Conservation (phyloP, 2,329 filamentous ascomycete genomes). For the Geosmithia morbida region DNA sequence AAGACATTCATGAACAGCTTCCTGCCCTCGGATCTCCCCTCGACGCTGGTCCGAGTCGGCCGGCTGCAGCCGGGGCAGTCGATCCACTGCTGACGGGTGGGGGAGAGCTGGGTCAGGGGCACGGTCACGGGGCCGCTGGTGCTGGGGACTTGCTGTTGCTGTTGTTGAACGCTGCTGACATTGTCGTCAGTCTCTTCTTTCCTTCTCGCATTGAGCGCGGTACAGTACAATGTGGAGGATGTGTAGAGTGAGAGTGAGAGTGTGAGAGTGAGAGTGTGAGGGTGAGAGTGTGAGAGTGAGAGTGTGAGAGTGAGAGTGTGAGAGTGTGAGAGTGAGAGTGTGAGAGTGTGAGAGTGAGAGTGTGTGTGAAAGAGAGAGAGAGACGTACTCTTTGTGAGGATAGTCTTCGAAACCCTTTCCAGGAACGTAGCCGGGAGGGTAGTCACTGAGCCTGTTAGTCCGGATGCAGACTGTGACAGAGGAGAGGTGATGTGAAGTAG, state of each 20-base stretch:
- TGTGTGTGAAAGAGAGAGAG: too few relatives aligned
- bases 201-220: too few relatives aligned
- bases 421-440: conserved; percentile 1
- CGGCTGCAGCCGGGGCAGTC: conserved; percentile 11
- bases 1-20: conserved; percentile 10
- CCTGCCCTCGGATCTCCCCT: conserved; percentile 7
- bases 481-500: too few relatives aligned
- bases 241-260: neutral
- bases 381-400: neutral
- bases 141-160: neutral
- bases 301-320: too few relatives aligned
- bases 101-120: conserved; percentile 7
- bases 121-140: neutral
- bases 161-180: neutral
- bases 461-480: too few relatives aligned
- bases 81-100: conserved; percentile 7
- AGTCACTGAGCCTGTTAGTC: neutral
- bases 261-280: too few relatives aligned
- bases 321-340: too few relatives aligned
- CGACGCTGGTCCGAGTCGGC: conserved; percentile 4
- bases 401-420: conserved; percentile 1
- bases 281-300: too few relatives aligned
- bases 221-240: too few relatives aligned
- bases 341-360: too few relatives aligned
- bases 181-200: neutral